Evolutionary conservation across 306 rosid species (phyloP).

Genomic region (Quercus mongolica): DNA sequence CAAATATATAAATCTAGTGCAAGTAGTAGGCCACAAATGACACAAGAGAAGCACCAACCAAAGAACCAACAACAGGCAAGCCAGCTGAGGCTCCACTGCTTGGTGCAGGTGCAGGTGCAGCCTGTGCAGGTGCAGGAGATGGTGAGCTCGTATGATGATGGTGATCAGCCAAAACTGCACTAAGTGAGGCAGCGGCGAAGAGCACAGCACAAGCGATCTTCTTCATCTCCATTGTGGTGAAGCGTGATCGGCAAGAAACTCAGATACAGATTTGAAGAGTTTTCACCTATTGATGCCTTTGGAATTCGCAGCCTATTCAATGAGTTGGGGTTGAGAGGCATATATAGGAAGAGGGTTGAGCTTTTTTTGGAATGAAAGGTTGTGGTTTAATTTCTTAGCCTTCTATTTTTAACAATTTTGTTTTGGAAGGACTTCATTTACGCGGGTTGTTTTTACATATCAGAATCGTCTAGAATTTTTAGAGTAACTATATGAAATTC

Average conservation of each 20-base stretch:
- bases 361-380: background rate
- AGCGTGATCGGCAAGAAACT: slow-evolving; percentile 4
- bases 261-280: background rate
- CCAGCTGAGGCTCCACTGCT: slow-evolving; percentile 16
- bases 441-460: background rate
- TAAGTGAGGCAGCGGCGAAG: slow-evolving; percentile 24
- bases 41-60: slow-evolving; percentile 27
- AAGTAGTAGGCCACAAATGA: slow-evolving; percentile 21
- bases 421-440: background rate
- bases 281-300: slow-evolving; percentile 12
- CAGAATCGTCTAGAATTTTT: no score
- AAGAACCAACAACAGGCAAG: slow-evolving; percentile 20
- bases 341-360: slow-evolving; percentile 13
- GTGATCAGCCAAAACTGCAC: slow-evolving; percentile 11
- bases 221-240: slow-evolving; percentile 32
- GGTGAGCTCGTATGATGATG: background rate
- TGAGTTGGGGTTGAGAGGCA: background rate
- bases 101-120: slow-evolving; percentile 11
- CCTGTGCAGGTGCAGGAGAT: slow-evolving; percentile 6
- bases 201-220: slow-evolving; percentile 18
- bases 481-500: no score
- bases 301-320: slow-evolving; percentile 2
- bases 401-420: background rate
- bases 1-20: background rate
- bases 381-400: background rate